Evolutionary conservation across 164 flowering plant species (phyloP), one percentile per base, ranked within the genome.

Genomic region (Magnolia changhungtana): DNA sequence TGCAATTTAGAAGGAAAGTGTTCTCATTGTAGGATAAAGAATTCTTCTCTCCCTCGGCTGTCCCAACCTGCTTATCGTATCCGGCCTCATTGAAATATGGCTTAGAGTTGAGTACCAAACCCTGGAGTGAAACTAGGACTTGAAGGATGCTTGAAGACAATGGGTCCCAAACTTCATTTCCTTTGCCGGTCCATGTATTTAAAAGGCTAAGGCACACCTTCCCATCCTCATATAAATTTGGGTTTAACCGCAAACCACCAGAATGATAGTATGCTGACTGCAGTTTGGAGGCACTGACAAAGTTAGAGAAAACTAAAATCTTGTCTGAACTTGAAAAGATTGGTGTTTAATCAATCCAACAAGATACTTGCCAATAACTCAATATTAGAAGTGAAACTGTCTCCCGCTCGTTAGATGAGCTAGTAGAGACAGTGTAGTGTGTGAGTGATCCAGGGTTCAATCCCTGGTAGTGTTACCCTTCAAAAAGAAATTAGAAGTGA

Each of bases 81-180:
- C 99, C 99, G 79, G 99, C 99, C 85, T 96, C 99, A 85, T 96
- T 96, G 79, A 92, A 96, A 78, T 96, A 96, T 70, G 99, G 99
- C 83, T 83, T 96, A 18, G 98, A 82, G 84, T 96, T 96, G 29
- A 96, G 87, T 27, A 96, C 99, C 77, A 96, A 82, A 23, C 98
- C 99, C 81, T 96, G 99, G 51, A 96, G 95, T 68, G 99, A 96
- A 79, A 96, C 99, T 8, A 96, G 87, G 70, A 96, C 97, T 84
- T 96, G 99, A 78, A 96, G 98, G 76, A 96, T 96, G 87, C 98
- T 94, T 7, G 99, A 96, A 5, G 98, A 93, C 74, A 82, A 78
- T 50, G 98, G 90, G 78, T 96, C 96, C 99, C 99, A 96, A 5
- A 94, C 98, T 90, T 96, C 99, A 85, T 93, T 94, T 74, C 98